These are phyloP conservation scores for Thymus quinquecostatus DNA, from an alignment of 257 asterid genomes.

Conservation along the genomic window DNA sequence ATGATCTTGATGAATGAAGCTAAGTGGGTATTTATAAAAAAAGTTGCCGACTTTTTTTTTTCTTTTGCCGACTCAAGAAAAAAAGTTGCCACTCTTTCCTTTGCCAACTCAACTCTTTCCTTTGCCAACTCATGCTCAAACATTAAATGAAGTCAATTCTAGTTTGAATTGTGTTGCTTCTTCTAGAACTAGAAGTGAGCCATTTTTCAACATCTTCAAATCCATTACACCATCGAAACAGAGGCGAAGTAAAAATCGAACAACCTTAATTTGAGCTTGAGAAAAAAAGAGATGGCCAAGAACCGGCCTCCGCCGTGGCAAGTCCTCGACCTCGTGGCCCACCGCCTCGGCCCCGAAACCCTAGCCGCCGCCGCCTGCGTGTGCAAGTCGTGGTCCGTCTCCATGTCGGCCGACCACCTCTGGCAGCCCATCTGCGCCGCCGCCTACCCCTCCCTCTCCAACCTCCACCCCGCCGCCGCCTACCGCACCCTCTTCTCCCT, in stretches of 20 bases:
- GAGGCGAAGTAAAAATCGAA: too few relatives aligned
- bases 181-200: too few relatives aligned
- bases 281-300: background rate
- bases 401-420: conserved; percentile 72
- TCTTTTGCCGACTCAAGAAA: too few relatives aligned
- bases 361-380: conserved; percentile 70
- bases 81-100: too few relatives aligned
- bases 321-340: conserved; percentile 59
- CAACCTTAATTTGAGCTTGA: background rate
- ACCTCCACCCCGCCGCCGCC: conserved; percentile 46
- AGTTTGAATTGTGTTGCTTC: too few relatives aligned
- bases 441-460: conserved; percentile 63
- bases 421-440: conserved; percentile 72
- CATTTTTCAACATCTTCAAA: too few relatives aligned
- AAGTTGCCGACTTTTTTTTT: too few relatives aligned
- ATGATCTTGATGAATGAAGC: too few relatives aligned
- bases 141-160: too few relatives aligned
- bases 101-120: too few relatives aligned
- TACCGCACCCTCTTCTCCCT: conserved; percentile 58
- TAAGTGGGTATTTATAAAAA: too few relatives aligned
- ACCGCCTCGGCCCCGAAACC: conserved; percentile 61
- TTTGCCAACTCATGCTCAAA: too few relatives aligned
- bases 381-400: conserved; percentile 62
- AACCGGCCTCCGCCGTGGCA: conserved; percentile 59
- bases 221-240: background rate